phyloP scores from a whole-genome alignment of 306 rosid genomes.

The Bauhinia variegata region DNA sequence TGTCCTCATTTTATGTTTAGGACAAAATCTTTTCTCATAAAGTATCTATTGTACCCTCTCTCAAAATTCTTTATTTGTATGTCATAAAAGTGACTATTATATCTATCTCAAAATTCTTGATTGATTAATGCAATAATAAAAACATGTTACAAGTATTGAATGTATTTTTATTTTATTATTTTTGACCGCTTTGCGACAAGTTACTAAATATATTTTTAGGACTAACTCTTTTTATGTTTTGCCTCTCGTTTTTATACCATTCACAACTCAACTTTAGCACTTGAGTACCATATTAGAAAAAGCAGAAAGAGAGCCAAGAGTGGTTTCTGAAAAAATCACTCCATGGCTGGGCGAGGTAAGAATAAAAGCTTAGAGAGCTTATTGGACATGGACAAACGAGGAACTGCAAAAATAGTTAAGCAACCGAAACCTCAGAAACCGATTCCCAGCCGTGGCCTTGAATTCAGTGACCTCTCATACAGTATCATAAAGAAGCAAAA shows the following conservation, averaged over 20 bases:
- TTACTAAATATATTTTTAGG: too few species aligned
- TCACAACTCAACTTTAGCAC: slow-evolving; percentile 30
- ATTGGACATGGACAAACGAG: slow-evolving; percentile 52
- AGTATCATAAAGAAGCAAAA: slow-evolving; percentile 66
- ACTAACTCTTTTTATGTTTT: slow-evolving; percentile 13
- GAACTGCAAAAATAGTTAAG: slow-evolving; percentile 20
- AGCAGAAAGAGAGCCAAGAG: slow-evolving; percentile 36
- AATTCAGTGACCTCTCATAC: slow-evolving; percentile 68
- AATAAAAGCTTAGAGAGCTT: slow-evolving; percentile 68
- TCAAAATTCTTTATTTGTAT: too few species aligned
- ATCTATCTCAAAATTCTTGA: too few species aligned
- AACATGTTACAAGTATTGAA: too few species aligned
- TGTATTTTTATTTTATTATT: too few species aligned
- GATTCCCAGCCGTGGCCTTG: slow-evolving; percentile 66
- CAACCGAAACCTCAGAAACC: slow-evolving; percentile 43
- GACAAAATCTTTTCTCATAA: too few species aligned
- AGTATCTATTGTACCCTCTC: too few species aligned
- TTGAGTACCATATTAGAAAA: slow-evolving; percentile 31
- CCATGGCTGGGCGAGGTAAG: slow-evolving; percentile 45
- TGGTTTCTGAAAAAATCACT: slow-evolving; percentile 34
- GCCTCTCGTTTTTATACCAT: slow-evolving; percentile 37
- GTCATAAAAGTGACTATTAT: too few species aligned
- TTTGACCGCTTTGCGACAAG: too few species aligned
- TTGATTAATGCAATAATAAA: too few species aligned
- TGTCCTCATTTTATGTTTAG: slow-evolving; percentile 36